Percentiles rank a stretch among this genome's conserved stretches.
Conservation (phyloP, 352 stramenopile species). For the Plasmopara muralis region DNA sequence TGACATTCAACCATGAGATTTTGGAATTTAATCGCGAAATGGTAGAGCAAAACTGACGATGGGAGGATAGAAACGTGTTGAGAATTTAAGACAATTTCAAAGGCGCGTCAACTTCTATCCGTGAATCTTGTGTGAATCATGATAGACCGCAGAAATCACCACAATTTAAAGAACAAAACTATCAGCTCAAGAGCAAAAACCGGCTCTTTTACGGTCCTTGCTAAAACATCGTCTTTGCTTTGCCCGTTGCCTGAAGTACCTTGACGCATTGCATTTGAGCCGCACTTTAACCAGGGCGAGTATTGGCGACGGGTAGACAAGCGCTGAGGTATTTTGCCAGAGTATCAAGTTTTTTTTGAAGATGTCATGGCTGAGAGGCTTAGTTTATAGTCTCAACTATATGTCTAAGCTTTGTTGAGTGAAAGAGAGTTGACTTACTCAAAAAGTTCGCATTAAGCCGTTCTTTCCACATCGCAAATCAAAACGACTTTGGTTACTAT, state of each 20-base stretch:
- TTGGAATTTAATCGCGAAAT: neutral
- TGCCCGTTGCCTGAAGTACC: too few species aligned
- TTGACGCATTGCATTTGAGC: too few species aligned
- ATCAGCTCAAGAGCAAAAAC: slow-evolving; percentile 7
- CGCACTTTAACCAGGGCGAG: neutral
- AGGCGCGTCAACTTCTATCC: slow-evolving; percentile 4
- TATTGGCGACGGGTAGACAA: neutral
- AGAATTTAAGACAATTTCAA: neutral
- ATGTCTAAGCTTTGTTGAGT: neutral
- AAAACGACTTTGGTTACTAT: neutral
- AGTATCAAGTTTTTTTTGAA: neutral
- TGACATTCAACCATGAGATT: slow-evolving; percentile 1
- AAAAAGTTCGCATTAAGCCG: neutral
- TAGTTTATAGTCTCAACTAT: neutral
- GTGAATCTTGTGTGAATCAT: too few species aligned
- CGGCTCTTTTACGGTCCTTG: slow-evolving; percentile 2
- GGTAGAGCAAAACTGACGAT: slow-evolving; percentile 4
- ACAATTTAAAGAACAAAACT: too few species aligned
- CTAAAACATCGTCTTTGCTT: neutral
- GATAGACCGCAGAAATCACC: too few species aligned
- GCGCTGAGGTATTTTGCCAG: neutral
- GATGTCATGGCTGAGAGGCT: neutral
- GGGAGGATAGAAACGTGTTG: neutral
- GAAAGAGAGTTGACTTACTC: neutral
- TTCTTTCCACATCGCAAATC: neutral